A percentile compares a stretch with the other conserved stretches of the same genome.
phyloP scores from a whole-genome alignment of 2,329 filamentous ascomycete species.

The Alternaria dauci region DNA sequence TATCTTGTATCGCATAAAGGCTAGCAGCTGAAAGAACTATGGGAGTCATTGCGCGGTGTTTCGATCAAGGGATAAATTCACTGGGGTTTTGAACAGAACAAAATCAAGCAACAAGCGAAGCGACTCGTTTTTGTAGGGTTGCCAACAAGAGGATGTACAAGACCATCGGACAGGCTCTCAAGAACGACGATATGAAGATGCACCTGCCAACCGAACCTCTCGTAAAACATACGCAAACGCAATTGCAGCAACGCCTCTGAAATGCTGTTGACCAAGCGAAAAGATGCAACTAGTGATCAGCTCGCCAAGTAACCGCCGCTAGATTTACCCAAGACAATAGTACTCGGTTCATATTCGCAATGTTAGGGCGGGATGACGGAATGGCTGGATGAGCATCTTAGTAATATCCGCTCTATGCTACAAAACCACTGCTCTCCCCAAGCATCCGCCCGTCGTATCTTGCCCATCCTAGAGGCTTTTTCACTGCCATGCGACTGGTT shows the following conservation, averaged over 20 bases:
- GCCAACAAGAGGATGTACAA: too few relatives aligned
- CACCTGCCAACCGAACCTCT: too few relatives aligned
- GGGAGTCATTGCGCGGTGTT: too few relatives aligned
- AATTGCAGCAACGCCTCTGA: not conserved
- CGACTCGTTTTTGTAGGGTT: too few relatives aligned
- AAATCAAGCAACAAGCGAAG: too few relatives aligned
- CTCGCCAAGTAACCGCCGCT: not conserved
- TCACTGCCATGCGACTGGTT: not conserved
- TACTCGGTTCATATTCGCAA: not conserved
- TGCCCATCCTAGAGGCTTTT: not conserved
- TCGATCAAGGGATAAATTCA: too few relatives aligned
- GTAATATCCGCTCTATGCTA: not conserved
- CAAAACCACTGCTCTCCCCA: not conserved
- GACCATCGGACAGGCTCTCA: too few relatives aligned
- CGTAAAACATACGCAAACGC: not conserved
- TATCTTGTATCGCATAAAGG: too few relatives aligned
- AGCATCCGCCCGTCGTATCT: not conserved
- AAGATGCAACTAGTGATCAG: not conserved
- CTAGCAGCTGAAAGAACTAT: too few relatives aligned
- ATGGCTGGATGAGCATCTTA: not conserved
- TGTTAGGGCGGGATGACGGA: not conserved
- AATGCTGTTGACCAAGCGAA: not conserved
- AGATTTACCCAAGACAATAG: not conserved
- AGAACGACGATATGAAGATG: too few relatives aligned
- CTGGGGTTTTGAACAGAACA: too few relatives aligned